A percentile compares a stretch with the other conserved stretches of the same genome.
phyloP scores from a whole-genome alignment of 2,329 filamentous ascomycete species.

The Incumbomyces lentus region DNA sequence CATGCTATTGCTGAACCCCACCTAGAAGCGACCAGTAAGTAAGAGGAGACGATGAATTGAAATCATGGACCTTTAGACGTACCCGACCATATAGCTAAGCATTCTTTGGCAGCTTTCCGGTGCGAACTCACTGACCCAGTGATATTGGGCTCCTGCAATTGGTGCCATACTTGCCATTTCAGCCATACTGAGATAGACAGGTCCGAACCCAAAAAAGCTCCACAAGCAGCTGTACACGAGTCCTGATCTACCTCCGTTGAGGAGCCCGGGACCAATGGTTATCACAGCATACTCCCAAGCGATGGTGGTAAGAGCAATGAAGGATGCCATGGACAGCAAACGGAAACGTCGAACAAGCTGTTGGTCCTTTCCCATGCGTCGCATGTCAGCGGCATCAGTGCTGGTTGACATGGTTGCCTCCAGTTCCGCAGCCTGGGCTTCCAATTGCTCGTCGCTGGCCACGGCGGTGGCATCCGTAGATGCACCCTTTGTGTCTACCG shows the following conservation, averaged over 20 bases:
- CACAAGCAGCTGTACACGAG: conserved; percentile 27
- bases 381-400: conserved; percentile 35
- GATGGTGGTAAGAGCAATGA: conserved; percentile 28
- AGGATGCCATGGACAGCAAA: conserved; percentile 29
- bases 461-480: background rate
- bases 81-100: conserved; percentile 34
- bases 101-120: conserved; percentile 31
- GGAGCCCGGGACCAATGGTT: conserved; percentile 8
- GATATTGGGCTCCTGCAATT: conserved; percentile 25
- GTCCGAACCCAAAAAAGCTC: conserved; percentile 57
- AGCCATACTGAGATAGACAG: conserved; percentile 48
- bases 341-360: conserved; percentile 33
- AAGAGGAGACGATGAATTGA: too few species aligned
- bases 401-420: background rate
- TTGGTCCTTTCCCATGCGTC: conserved; percentile 42
- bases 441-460: background rate
- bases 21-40: conserved; percentile 7
- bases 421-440: background rate
- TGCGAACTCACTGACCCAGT: conserved; percentile 37
- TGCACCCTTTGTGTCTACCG: too few species aligned
- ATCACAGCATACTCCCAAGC: conserved; percentile 27
- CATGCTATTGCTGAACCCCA: conserved; percentile 30
- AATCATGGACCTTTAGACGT: background rate
- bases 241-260: conserved; percentile 14
- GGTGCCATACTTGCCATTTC: conserved; percentile 46